Conservation (phyloP, 176 grass and related monocot species). For the Triticum turgidum region DNA sequence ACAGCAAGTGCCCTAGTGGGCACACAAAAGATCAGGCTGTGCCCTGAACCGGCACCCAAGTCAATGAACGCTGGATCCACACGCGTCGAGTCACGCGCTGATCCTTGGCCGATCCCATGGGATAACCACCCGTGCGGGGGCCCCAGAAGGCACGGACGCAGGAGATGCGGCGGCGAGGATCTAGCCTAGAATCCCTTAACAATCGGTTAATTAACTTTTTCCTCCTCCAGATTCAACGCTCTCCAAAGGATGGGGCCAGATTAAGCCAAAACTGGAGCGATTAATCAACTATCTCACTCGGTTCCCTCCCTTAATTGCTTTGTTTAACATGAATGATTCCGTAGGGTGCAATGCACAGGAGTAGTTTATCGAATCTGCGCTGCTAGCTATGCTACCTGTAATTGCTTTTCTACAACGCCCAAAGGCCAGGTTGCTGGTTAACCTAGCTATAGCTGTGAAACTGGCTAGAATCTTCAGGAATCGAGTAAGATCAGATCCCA, state of each 20-base stretch:
- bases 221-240: not conserved
- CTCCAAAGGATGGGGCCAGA: not conserved
- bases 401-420: not conserved
- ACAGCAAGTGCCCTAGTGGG: not conserved
- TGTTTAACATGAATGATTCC: not conserved
- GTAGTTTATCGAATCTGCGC: no score
- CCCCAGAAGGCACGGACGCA: not conserved
- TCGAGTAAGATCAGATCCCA: not conserved
- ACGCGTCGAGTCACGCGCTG: slow-evolving; percentile 4
- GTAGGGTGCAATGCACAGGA: not conserved
- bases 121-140: not conserved
- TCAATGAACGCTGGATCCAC: not conserved
- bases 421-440: not conserved
- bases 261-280: not conserved
- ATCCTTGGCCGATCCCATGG: slow-evolving; percentile 53
- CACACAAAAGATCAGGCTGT: not conserved
- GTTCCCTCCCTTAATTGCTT: not conserved
- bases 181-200: not conserved
- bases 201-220: not conserved
- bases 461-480: not conserved
- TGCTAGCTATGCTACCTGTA: not conserved
- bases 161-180: slow-evolving; percentile 64
- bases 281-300: not conserved
- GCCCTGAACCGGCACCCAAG: not conserved
- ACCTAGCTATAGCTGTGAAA: not conserved